Evolutionary conservation across 257 asterid genomes (phyloP), one percentile per base, ranked within the genome.

Genomic region (Haberlea rhodopensis): DNA sequence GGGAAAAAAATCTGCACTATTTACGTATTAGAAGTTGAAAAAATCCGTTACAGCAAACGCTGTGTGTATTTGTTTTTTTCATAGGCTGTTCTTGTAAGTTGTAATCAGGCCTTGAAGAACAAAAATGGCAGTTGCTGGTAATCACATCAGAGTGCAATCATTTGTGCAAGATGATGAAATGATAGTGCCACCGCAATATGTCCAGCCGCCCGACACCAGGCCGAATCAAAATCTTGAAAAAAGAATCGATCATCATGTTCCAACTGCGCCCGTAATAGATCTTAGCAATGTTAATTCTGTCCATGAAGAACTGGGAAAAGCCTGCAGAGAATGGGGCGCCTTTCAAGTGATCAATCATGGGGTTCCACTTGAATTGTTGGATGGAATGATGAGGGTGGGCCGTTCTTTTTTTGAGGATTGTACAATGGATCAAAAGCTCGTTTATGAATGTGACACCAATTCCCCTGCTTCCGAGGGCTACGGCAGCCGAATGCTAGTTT

Each of bases 391-490:
- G 84, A 68, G 76, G 32, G 60, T 79, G 20, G 89, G 88, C 5
- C 79, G 78, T 19, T 68, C 78, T 2, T 92, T 92, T 76, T 92
- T 92, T 37, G 87, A 84, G 66, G 86, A 73, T n/a, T 70, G 82
- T 67, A 26, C 78, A 19, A 77, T 84, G 87, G 86, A 74, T 65
- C 78, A 85, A 53, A 92, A 92, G 75, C 77, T 81, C 21, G 57
- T 73, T 49, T 89, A 89, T 61, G 67, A 89, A 1, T 84, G 96
- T 34, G 87, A 87, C 37, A 75, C 91, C 3, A 77, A 58, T 66
- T 66, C 85, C 19, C 88, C 95, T 60, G 96, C 99, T 58, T 82
- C 99, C 0, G 90, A 92, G 74, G 99, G 99, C 5, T 92, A 92
- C 62, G 99, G 97, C 10, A 92, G 95, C 78, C 77, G 91, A 5